Evolutionary conservation across 306 rosid species (phyloP).

Genomic region (Spatholobus suberectus): DNA sequence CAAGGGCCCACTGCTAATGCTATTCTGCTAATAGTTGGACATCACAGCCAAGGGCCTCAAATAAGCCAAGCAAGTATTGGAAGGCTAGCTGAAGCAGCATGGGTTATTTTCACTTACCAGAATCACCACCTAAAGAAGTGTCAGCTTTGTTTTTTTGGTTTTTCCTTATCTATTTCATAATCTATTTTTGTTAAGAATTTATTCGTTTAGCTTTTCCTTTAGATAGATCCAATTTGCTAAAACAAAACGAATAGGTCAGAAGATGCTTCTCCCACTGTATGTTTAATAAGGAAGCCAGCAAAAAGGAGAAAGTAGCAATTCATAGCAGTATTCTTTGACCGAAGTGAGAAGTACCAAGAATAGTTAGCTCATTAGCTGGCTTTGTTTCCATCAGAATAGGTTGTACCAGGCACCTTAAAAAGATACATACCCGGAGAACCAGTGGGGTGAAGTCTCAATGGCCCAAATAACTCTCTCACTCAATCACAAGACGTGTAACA

Average conservation of each 20-base stretch:
- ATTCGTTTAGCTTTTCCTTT: background rate
- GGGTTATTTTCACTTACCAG: background rate
- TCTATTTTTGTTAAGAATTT: background rate
- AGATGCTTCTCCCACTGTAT: slow-evolving; percentile 42
- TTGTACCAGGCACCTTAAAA: slow-evolving; percentile 24
- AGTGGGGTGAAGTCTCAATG: background rate
- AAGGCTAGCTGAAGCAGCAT: slow-evolving; percentile 1
- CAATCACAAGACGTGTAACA: slow-evolving; percentile 26
- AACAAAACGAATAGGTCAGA: background rate
- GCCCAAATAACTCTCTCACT: background rate
- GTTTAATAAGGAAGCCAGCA: slow-evolving; percentile 26
- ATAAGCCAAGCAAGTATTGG: slow-evolving; percentile 22
- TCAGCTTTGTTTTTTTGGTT: background rate
- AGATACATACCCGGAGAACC: background rate
- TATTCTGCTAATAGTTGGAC: slow-evolving; percentile 11
- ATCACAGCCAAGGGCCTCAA: slow-evolving; percentile 27
- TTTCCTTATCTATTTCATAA: background rate
- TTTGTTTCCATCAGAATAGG: slow-evolving; percentile 25
- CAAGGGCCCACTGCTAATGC: slow-evolving; percentile 21
- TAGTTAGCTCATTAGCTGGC: slow-evolving; percentile 6
- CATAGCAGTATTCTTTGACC: slow-evolving; percentile 1
- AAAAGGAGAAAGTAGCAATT: background rate
- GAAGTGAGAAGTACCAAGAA: background rate
- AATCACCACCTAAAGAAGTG: background rate
- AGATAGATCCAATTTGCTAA: slow-evolving; percentile 6